Percentiles rank a stretch among this genome's conserved stretches.
These are phyloP conservation scores for Nigrograna mackinnonii DNA, from an alignment of 2,329 filamentous ascomycete species.

Conservation along the genomic window DNA sequence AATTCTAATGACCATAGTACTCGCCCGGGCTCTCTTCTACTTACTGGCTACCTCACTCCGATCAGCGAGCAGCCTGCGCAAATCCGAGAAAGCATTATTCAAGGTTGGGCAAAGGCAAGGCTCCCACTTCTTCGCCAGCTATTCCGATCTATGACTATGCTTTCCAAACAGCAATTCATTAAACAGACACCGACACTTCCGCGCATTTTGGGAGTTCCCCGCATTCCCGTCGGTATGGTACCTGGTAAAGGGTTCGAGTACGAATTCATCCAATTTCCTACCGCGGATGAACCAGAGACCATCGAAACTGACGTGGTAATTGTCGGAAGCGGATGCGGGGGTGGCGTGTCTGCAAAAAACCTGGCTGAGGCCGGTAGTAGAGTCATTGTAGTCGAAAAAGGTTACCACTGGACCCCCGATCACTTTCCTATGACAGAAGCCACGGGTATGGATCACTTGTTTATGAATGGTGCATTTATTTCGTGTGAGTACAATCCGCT, in stretches of 20 bases:
- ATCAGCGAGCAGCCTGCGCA: slow-evolving; percentile 64
- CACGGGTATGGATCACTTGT: slow-evolving; percentile 66
- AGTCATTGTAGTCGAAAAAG: slow-evolving; percentile 83
- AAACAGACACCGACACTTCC: slow-evolving; percentile 60
- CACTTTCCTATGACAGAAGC: slow-evolving; percentile 75
- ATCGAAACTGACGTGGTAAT: slow-evolving; percentile 83
- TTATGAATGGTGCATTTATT: slow-evolving; percentile 67
- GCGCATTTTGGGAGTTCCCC: slow-evolving; percentile 61
- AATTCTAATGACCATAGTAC: no score
- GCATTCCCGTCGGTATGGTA: slow-evolving; percentile 59
- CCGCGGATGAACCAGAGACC: slow-evolving; percentile 56
- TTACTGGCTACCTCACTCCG: slow-evolving; percentile 70
- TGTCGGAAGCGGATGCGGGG: slow-evolving; percentile 85
- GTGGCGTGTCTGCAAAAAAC: slow-evolving; percentile 78
- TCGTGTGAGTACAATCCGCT: slow-evolving; percentile 40
- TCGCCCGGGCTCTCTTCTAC: slow-evolving; percentile 63
- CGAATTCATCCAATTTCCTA: slow-evolving; percentile 65
- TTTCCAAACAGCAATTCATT: slow-evolving; percentile 60
- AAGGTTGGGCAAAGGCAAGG: slow-evolving; percentile 64
- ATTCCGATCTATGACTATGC: slow-evolving; percentile 57
- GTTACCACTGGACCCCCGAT: slow-evolving; percentile 72
- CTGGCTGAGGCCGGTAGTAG: slow-evolving; percentile 74
- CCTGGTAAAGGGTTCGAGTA: slow-evolving; percentile 59
- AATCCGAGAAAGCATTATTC: slow-evolving; percentile 64
- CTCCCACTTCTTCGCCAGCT: slow-evolving; percentile 59